A percentile compares a stretch with the other conserved stretches of the same genome.
These are phyloP conservation scores for Hypoxylon trugodes DNA, from an alignment of 495 filamentous ascomycete species.

Conservation along the genomic window DNA sequence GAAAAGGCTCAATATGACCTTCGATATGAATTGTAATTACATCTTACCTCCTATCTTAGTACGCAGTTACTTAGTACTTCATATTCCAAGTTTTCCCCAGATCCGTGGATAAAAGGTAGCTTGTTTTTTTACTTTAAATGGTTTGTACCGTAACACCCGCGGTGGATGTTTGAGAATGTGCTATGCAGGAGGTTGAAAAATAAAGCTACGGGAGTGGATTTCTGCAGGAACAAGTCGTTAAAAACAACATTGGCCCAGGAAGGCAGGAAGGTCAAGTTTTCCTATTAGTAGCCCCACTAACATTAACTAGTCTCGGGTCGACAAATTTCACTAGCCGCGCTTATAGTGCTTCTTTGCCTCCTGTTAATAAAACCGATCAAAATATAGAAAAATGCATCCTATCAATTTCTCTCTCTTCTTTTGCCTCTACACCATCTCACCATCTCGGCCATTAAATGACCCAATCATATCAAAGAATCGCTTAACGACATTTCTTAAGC, in stretches of 20 bases:
- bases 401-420: constrained; percentile 3
- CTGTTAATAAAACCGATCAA: no score
- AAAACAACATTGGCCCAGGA: neutral
- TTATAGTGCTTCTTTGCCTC: no score
- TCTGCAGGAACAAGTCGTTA: constrained; percentile 36
- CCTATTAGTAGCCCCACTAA: constrained; percentile 19
- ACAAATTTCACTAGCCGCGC: constrained; percentile 16
- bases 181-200: constrained; percentile 37
- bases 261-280: no score
- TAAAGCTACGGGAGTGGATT: constrained; percentile 17
- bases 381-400: no score
- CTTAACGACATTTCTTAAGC: neutral
- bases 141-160: constrained; percentile 20
- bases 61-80: no score
- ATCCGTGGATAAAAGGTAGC: no score
- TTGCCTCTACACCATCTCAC: constrained; percentile 24
- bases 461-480: constrained; percentile 18
- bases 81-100: no score
- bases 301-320: neutral
- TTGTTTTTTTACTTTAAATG: no score
- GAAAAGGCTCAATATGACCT: no score
- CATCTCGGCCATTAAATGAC: constrained; percentile 6
- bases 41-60: no score
- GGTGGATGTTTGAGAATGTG: constrained; percentile 40
- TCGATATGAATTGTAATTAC: no score